Evolutionary conservation across 1,284 basidiomycete species (phyloP).

Genomic region (Apiotrichum sp.): DNA sequence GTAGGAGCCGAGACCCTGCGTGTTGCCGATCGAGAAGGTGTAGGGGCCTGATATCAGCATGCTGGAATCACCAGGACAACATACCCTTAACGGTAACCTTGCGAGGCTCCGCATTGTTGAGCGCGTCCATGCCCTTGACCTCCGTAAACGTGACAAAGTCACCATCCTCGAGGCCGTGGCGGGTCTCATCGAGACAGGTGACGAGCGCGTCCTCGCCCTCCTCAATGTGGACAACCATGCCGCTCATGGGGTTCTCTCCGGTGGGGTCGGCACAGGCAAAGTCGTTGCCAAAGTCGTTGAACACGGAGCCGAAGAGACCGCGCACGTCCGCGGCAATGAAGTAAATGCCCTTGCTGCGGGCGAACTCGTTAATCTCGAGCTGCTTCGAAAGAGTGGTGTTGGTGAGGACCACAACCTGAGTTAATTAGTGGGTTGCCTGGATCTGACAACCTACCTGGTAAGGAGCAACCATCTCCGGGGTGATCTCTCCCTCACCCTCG

Average conservation of each 20-base stretch:
- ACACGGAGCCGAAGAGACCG: slow-evolving; percentile 89
- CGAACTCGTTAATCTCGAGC: slow-evolving; percentile 91
- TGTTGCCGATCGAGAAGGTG: slow-evolving; percentile 91
- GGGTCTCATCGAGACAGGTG: slow-evolving; percentile 92
- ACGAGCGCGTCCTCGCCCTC: slow-evolving; percentile 87
- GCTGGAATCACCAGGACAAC: slow-evolving; percentile 15
- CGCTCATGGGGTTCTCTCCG: slow-evolving; percentile 85
- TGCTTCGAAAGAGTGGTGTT: slow-evolving; percentile 73
- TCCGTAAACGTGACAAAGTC: slow-evolving; percentile 98
- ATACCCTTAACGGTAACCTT: slow-evolving; percentile 83
- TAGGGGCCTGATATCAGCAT: slow-evolving; percentile 60
- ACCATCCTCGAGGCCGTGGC: slow-evolving; percentile 96
- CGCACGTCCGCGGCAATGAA: slow-evolving; percentile 90
- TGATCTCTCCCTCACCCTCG: slow-evolving; percentile 66
- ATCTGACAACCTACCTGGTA: slow-evolving; percentile 62
- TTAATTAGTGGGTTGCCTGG: slow-evolving; percentile 3
- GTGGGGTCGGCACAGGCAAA: slow-evolving; percentile 94
- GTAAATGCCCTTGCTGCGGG: slow-evolving; percentile 77
- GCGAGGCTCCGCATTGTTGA: slow-evolving; percentile 85
- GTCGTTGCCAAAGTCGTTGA: slow-evolving; percentile 93
- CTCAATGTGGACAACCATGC: slow-evolving; percentile 90
- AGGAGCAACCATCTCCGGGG: slow-evolving; percentile 70
- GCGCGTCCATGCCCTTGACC: slow-evolving; percentile 87
- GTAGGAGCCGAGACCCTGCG: slow-evolving; percentile 70
- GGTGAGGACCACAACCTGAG: slow-evolving; percentile 80